These are phyloP conservation scores for Metschnikowia kunwiensis DNA, from an alignment of 805 yeast genomes.

Conservation along the genomic window DNA sequence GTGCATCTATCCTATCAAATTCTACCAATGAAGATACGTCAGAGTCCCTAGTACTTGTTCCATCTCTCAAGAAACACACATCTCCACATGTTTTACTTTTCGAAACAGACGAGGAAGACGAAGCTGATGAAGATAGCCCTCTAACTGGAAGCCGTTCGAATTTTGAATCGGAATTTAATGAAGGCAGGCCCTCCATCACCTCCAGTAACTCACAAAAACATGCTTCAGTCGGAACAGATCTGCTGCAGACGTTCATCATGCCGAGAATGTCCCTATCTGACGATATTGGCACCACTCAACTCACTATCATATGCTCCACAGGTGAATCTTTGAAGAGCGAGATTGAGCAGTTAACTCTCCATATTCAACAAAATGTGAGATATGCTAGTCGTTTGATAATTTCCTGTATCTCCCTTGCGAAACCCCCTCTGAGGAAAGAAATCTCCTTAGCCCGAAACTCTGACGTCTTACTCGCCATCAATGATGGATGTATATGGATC, in stretches of 20 bases:
- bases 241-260: slow-evolving; percentile 34
- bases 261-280: slow-evolving; percentile 32
- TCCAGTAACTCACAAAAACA: slow-evolving; percentile 5
- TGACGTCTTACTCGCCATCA: slow-evolving; percentile 33
- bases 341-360: slow-evolving; percentile 20
- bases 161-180: neutral
- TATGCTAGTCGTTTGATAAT: slow-evolving; percentile 5
- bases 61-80: slow-evolving; percentile 15
- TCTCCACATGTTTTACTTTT: slow-evolving; percentile 35
- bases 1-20: slow-evolving; percentile 25
- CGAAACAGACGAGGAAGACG: slow-evolving; percentile 42
- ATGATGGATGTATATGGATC: slow-evolving; percentile 36
- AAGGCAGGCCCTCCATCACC: slow-evolving; percentile 7
- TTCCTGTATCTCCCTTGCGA: slow-evolving; percentile 7
- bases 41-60: slow-evolving; percentile 24
- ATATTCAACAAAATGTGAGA: slow-evolving; percentile 10
- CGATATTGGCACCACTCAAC: slow-evolving; percentile 15
- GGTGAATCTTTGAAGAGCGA: slow-evolving; percentile 18
- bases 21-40: slow-evolving; percentile 26
- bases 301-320: slow-evolving; percentile 24
- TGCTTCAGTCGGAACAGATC: slow-evolving; percentile 9
- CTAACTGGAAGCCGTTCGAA: too few species aligned
- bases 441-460: slow-evolving; percentile 22
- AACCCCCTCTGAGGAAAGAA: slow-evolving; percentile 14
- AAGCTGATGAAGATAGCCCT: slow-evolving; percentile 18